Conservation (phyloP, 2,329 filamentous ascomycete species). For the Aspergillus niger region DNA sequence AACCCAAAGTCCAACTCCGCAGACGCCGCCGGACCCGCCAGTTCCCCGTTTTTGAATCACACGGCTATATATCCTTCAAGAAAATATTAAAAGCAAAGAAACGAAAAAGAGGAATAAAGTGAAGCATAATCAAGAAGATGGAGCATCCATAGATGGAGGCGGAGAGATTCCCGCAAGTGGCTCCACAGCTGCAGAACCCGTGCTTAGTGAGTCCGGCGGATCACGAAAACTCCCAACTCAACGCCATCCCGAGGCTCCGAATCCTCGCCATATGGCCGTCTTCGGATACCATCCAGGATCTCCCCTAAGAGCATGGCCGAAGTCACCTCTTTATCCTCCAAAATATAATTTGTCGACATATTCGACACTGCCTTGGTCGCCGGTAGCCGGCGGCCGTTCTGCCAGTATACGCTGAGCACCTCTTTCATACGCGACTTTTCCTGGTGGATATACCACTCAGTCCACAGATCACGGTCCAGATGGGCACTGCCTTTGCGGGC, state of each 20-base stretch:
- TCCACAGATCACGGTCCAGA: constrained; percentile 58
- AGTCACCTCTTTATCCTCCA: constrained; percentile 50
- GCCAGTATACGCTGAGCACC: constrained; percentile 46
- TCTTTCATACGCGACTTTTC: constrained; percentile 62
- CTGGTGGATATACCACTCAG: constrained; percentile 66
- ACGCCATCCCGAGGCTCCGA: constrained; percentile 47
- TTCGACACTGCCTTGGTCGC: constrained; percentile 29
- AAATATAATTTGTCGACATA: constrained; percentile 29
- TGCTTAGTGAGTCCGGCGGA: constrained; percentile 44
- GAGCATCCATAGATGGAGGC: background rate
- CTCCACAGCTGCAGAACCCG: background rate
- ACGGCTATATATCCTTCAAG: constrained; percentile 17
- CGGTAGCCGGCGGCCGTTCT: constrained; percentile 40
- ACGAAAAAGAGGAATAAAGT: too few relatives aligned
- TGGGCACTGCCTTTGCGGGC: constrained; percentile 54
- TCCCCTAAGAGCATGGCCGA: constrained; percentile 60
- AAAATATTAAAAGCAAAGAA: constrained; percentile 5
- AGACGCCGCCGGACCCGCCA: constrained; percentile 15
- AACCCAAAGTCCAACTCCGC: constrained; percentile 9
- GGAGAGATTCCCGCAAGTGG: background rate
- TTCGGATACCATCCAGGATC: constrained; percentile 60
- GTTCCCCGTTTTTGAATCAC: constrained; percentile 13
- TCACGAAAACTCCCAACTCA: constrained; percentile 53
- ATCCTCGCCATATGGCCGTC: constrained; percentile 49
- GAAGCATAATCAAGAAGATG: background rate